Base-by-base conservation (phyloP, 2,329 filamentous ascomycete genomes). In the Reticulascus tulasneorum region DNA sequence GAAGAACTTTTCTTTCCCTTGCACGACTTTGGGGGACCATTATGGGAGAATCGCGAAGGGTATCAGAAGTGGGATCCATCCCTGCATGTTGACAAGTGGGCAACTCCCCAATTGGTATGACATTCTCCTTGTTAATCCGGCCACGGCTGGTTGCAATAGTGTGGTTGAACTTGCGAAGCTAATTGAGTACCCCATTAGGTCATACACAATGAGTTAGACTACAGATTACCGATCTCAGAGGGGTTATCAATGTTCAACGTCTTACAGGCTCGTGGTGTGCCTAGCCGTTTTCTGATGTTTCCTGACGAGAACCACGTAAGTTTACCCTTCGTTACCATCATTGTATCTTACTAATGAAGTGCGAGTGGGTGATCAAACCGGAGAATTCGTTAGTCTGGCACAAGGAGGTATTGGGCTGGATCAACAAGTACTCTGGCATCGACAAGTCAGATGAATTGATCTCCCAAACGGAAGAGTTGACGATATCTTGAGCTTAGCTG, bases 351-450 rank as follows among this genome's bases (percentile, higher is more conserved):
- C 23, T 24, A 13, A 6, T 10, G n/a, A 18, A 26, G n/a, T n/a
- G n/a, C n/a, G 33, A 80, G 76, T 82, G 87, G 87, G 89, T 96
- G 5, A 55, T 95, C 35, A 94, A 95, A 57, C 86, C 84, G 0
- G 91, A 96, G 62, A 97, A 97, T 59, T 85, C 82, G 4, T 66
- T 96, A 13, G 73, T 94, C 15, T 97, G 93, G 93, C 89, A 97
- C 53, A 76, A 76, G 37, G 85, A 88, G 39, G 89, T 97, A 12
- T 55, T 96, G 20, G 78, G 78, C 37, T 96, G 86, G 79, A 81
- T 82, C 45, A 82, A 82, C 50, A 74, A 79, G 52, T 79, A 77
- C 47, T 71, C 71, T 17, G 71, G 72, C 0, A 52, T 77, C 13
- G 53, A 58, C 16, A 52, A 39, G 15, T 35, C 31, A 6, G 41